Evolutionary conservation across 2,329 filamentous ascomycete species (phyloP).

Genomic region (Pseudocercospora eumusae): DNA sequence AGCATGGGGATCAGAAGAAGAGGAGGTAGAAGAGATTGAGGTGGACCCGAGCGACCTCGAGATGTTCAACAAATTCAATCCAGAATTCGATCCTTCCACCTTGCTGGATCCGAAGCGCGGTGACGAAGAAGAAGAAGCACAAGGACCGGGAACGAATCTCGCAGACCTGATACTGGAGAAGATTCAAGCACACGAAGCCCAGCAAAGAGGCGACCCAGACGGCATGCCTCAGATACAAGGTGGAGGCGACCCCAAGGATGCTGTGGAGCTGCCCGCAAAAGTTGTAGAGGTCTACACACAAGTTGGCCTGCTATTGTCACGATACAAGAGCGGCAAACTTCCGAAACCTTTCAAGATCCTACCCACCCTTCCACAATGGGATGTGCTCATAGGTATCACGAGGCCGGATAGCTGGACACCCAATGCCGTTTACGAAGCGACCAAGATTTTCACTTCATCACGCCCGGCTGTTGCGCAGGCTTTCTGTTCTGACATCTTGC

Average conservation of each 20-base stretch:
- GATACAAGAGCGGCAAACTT: slow-evolving; percentile 94
- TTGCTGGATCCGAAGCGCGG: slow-evolving; percentile 67
- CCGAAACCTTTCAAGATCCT: slow-evolving; percentile 98
- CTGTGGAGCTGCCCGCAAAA: slow-evolving; percentile 83
- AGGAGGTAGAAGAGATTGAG: slow-evolving; percentile 67
- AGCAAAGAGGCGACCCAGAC: slow-evolving; percentile 54
- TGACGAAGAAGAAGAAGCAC: slow-evolving; percentile 40
- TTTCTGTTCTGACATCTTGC: slow-evolving; percentile 82
- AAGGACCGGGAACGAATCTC: slow-evolving; percentile 66
- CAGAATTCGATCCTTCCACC: slow-evolving; percentile 68
- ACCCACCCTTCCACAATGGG: slow-evolving; percentile 88
- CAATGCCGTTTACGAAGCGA: slow-evolving; percentile 84
- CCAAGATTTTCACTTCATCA: slow-evolving; percentile 85
- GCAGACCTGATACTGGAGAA: slow-evolving; percentile 92
- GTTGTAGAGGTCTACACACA: slow-evolving; percentile 93
- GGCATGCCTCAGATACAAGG: slow-evolving; percentile 53
- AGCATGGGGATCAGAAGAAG: slow-evolving; percentile 73
- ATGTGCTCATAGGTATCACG: slow-evolving; percentile 82
- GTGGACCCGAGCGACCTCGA: slow-evolving; percentile 87
- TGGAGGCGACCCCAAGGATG: slow-evolving; percentile 69
- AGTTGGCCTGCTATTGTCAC: slow-evolving; percentile 83
- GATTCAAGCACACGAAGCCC: slow-evolving; percentile 86
- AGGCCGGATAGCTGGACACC: slow-evolving; percentile 75
- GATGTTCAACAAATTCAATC: slow-evolving; percentile 88
- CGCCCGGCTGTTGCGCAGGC: slow-evolving; percentile 77